Percentiles rank a stretch among this genome's conserved stretches.
Evolutionary conservation across 108 stramenopile species (phyloP).

Genomic region (Craspedostauros australis): DNA sequence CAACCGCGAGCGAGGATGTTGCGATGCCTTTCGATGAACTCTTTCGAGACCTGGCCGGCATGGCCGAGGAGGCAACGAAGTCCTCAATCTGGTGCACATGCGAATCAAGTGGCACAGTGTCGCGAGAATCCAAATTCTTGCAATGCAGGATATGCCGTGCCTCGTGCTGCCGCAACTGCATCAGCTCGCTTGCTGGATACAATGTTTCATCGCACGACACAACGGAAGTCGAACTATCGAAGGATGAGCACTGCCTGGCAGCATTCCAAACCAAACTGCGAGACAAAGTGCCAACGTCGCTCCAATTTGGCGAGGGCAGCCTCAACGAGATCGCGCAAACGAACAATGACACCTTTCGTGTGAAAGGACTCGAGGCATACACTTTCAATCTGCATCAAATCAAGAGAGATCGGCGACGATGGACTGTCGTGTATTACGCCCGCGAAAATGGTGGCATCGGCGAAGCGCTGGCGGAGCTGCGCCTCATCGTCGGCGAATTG

Average conservation of each 20-base stretch:
- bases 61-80: slow-evolving; percentile 35
- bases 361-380: slow-evolving; percentile 20
- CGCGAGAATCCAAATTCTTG: slow-evolving; percentile 25
- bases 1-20: neutral
- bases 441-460: slow-evolving; percentile 33
- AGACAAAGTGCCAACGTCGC: slow-evolving; percentile 28
- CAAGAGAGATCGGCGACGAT: slow-evolving; percentile 34
- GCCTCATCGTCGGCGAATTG: slow-evolving; percentile 44
- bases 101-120: slow-evolving; percentile 47
- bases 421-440: slow-evolving; percentile 50
- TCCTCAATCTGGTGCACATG: slow-evolving; percentile 66
- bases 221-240: slow-evolving; percentile 7
- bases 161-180: slow-evolving; percentile 44
- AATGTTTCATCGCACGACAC: slow-evolving; percentile 33
- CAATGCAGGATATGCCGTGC: slow-evolving; percentile 40
- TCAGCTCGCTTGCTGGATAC: slow-evolving; percentile 32
- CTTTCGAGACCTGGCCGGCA: slow-evolving; percentile 15
- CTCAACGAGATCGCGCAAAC: slow-evolving; percentile 30
- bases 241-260: slow-evolving; percentile 12
- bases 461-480: slow-evolving; percentile 43
- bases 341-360: slow-evolving; percentile 26
- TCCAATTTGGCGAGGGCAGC: slow-evolving; percentile 26
- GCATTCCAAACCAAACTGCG: slow-evolving; percentile 41
- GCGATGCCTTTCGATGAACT: no score
- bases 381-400: slow-evolving; percentile 44